A percentile compares a stretch with the other conserved stretches of the same genome.
phyloP scores from a whole-genome alignment of 2,329 filamentous ascomycete genomes.

The Parafenestella ontariensis region DNA sequence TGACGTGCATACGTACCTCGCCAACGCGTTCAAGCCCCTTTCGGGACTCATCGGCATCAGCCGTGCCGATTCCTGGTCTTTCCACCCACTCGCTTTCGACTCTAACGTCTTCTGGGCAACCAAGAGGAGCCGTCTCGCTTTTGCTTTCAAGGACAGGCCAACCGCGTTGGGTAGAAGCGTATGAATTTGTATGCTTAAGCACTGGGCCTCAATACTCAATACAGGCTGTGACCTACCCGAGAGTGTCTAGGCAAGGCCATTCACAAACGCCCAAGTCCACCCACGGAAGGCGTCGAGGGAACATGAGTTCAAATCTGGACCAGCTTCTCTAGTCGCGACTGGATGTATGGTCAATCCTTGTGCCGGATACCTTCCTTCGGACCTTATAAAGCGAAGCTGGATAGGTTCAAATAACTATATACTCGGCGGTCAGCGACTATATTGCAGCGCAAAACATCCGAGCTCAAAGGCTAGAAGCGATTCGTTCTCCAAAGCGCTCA shows the following conservation, averaged over 20 bases:
- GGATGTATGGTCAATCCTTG: not conserved
- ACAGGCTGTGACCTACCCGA: no score
- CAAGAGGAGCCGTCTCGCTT: not conserved
- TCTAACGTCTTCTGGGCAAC: not conserved
- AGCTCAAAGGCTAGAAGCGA: not conserved
- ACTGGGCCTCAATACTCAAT: no score
- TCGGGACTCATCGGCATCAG: not conserved
- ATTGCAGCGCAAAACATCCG: not conserved
- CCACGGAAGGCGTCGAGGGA: not conserved
- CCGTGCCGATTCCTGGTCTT: not conserved
- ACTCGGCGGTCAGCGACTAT: not conserved
- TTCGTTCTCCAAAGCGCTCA: not conserved
- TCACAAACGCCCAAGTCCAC: not conserved
- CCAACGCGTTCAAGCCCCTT: slow-evolving; percentile 2
- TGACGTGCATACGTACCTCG: slow-evolving; percentile 13
- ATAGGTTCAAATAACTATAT: not conserved
- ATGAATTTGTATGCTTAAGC: no score
- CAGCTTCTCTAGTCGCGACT: not conserved
- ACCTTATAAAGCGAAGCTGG: not conserved
- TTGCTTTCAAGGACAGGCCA: not conserved
- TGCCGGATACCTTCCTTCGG: not conserved
- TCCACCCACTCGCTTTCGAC: not conserved
- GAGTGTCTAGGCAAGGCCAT: not conserved
- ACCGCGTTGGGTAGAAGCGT: not conserved
- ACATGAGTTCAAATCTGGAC: not conserved